Base-by-base conservation (phyloP, 2,329 filamentous ascomycete genomes). In the Aspergillus intermedius region DNA sequence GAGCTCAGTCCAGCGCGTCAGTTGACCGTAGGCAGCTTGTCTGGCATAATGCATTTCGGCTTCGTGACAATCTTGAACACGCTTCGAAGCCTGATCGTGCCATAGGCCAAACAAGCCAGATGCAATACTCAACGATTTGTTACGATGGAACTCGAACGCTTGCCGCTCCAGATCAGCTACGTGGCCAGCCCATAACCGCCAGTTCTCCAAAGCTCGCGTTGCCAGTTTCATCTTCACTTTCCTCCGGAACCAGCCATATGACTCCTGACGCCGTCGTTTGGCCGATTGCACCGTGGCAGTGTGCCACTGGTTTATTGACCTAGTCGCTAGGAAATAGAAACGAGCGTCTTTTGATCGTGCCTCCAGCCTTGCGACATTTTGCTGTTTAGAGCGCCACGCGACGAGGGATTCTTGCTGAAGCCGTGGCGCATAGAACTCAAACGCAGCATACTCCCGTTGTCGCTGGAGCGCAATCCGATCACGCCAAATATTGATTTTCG, bases 281-380 rank as follows among this genome's bases (percentile, higher is more conserved):
- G 77, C 70, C 13, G 75, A 71, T 47, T 78, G 68, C 39, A 73
- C 61, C 1, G 76, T 76, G 17, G 75, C 73, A 35, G 69, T 65
- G 19, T 70, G 72, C 80, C 79, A 83, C 12, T 62, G 60, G 53
- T 75, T 78, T 45, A 82, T 54, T 2, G 70, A 65, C 39, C 66
- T 69, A 6, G 69, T 80, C 39, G 73, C 67, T n/a, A 77, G 58
- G 34, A 79, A 77, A 59, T 80, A 83, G 54, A 77, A 82, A 9
- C 71, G 66, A 21, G 79, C 79, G 60, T 79, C 74, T n/a, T 64
- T 63, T 22, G 79, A 76, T 77, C 77, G 79, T 21, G 67, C 67
- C 40, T 77, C 71, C 41, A 83, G 61, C 55, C 75, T 71, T 22
- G 64, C 58, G 9, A 75, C 62, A 53, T 79, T 71, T 13, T 71